Base-by-base conservation (phyloP, 306 rosid species). In the Luffa aegyptiaca region DNA sequence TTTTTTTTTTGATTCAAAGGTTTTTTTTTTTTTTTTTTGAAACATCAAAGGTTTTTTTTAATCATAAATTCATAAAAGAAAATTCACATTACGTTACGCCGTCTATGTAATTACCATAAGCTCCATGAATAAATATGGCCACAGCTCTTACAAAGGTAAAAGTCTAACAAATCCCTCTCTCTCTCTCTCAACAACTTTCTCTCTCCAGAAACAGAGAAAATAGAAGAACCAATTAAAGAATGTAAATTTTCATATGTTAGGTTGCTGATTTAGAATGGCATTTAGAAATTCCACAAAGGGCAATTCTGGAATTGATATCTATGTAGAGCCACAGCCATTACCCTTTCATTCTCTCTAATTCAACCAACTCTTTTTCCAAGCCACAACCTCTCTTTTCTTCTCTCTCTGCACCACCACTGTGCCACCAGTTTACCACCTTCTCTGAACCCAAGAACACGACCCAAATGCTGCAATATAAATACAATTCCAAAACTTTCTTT, bases 361-460 rank as follows among this genome's bases (percentile, higher is more conserved):
- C 78, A 73, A 73, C 78, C 78, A 73, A 49, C 78, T 49, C 56
- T 21, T 31, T 66, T 33, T 49, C 21, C 44, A 14, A 49, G 21
- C 78, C 78, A 48, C 58, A 72, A 16, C 42, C 26, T 73, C 77
- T 72, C 56, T 20, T 49, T 46, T 31, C 36, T 33, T 72, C 77
- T 46, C 76, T 72, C 13, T 72, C 41, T 10, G 31, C 31, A 37
- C 7, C 35, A 71, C 21, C 75, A 69, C 75, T 20, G 4, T 68
- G 75, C 9, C 42, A 72, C 77, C 77, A 72, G 78, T 49, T 8
- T 9, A 73, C 78, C 78, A 49, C 78, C 78, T 73, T 73, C 78
- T 49, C 31, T 73, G 4, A 71, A 21, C 55, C 76, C 37, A 70
- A 45, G 37, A 7, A 36, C 73, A 18, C 51, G 18, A 49, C 2